A percentile compares a stretch with the other conserved stretches of the same genome.
These are phyloP conservation scores for Cicer bijugum DNA, from an alignment of 306 rosid species.

Conservation along the genomic window DNA sequence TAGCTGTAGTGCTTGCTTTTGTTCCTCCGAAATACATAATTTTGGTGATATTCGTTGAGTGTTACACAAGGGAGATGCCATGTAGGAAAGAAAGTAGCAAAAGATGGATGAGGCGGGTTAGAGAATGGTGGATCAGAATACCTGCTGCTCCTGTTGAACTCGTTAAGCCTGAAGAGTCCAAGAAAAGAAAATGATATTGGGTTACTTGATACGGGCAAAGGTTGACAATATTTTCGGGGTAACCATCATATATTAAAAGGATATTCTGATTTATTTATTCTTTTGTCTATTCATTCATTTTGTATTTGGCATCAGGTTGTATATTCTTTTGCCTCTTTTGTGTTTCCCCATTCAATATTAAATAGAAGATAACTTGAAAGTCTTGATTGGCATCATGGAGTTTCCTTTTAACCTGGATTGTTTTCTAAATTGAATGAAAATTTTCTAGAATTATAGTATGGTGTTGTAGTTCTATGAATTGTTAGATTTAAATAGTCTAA, in stretches of 20 bases:
- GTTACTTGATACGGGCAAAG: conserved; percentile 17
- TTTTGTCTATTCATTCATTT: conserved; percentile 26
- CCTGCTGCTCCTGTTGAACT: conserved; percentile 98
- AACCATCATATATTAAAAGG: conserved; percentile 20
- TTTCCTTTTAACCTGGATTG: background rate
- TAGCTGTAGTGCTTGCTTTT: conserved; percentile 71
- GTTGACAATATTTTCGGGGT: conserved; percentile 9
- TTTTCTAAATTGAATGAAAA: background rate
- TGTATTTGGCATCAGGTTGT: conserved; percentile 32
- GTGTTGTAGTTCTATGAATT: no score
- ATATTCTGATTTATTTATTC: conserved; percentile 12
- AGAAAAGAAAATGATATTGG: conserved; percentile 65
- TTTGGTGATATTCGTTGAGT: conserved; percentile 62
- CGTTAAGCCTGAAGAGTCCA: conserved; percentile 59
- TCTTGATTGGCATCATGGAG: background rate
- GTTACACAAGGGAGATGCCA: conserved; percentile 85
- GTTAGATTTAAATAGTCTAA: no score
- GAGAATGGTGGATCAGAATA: conserved; percentile 94
- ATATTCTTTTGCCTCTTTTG: conserved; percentile 20
- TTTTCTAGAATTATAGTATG: no score
- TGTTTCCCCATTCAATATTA: background rate
- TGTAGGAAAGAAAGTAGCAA: conserved; percentile 73
- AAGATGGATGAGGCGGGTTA: conserved; percentile 65
- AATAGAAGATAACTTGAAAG: background rate
- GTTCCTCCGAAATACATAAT: conserved; percentile 63